phyloP scores from a whole-genome alignment of 2,329 filamentous ascomycete species.

The Aspergillus sp. region DNA sequence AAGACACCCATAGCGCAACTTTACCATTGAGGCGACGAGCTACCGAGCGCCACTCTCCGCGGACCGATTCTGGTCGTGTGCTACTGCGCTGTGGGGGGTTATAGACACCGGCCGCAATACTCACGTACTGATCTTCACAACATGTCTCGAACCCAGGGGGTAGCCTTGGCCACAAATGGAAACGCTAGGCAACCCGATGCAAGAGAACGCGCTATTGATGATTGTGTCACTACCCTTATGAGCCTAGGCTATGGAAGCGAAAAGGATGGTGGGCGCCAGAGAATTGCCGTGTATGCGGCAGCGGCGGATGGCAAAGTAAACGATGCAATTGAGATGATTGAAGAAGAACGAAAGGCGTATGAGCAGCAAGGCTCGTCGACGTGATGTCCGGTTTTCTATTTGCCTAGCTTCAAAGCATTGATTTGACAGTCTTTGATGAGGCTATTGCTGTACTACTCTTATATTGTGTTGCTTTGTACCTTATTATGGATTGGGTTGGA shows the following conservation, averaged over 20 bases:
- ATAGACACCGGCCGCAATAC: too few relatives aligned
- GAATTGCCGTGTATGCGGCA: constrained; percentile 41
- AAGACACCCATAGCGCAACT: not conserved
- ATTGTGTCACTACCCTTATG: constrained; percentile 36
- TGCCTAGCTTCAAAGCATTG: not conserved
- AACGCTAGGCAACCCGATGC: too few relatives aligned
- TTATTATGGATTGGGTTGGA: too few relatives aligned
- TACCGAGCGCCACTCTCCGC: constrained; percentile 21
- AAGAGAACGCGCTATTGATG: constrained; percentile 17
- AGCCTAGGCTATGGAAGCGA: constrained; percentile 37
- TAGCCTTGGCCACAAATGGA: too few relatives aligned
- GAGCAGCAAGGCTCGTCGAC: constrained; percentile 17
- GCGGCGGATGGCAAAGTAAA: constrained; percentile 38
- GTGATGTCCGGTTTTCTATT: constrained; percentile 3
- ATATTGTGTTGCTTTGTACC: too few relatives aligned
- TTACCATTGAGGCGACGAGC: constrained; percentile 21
- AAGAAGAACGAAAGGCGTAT: constrained; percentile 43
- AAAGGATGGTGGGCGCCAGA: constrained; percentile 29
- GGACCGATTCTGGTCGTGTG: not conserved
- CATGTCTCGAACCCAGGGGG: not conserved
- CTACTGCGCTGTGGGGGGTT: not conserved
- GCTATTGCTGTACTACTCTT: not conserved
- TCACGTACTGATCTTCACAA: not conserved
- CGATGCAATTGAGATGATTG: constrained; percentile 48
- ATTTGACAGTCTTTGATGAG: not conserved